Evolutionary conservation across 352 stramenopile species (phyloP).

Genomic region (Pythium dissotocum): DNA sequence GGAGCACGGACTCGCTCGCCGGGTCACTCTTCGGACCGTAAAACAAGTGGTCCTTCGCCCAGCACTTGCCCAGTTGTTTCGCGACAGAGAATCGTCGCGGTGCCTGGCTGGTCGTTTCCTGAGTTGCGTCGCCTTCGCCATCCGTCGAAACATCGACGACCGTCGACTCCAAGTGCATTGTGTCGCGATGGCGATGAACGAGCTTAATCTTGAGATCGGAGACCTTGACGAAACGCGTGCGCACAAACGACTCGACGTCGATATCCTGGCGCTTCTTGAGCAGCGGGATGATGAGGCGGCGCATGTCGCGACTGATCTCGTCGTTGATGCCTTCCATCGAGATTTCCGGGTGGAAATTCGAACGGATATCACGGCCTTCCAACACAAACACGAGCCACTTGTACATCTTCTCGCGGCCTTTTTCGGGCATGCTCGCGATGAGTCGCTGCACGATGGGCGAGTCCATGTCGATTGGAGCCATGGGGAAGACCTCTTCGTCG

Average conservation of each 20-base stretch:
- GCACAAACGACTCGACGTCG: conserved; percentile 61
- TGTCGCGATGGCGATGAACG: conserved; percentile 60
- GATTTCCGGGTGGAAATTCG: conserved; percentile 71
- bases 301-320: conserved; percentile 61
- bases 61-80: conserved; percentile 33
- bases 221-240: conserved; percentile 62
- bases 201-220: conserved; percentile 71
- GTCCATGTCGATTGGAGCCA: conserved; percentile 73
- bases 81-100: background rate
- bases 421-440: conserved; percentile 65
- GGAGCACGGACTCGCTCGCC: conserved; percentile 59
- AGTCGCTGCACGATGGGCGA: conserved; percentile 70
- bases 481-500: conserved; percentile 65
- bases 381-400: conserved; percentile 78
- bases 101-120: conserved; percentile 17
- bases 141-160: conserved; percentile 12
- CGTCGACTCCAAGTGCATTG: conserved; percentile 49
- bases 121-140: conserved; percentile 14
- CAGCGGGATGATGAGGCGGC: conserved; percentile 67
- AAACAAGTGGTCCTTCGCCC: conserved; percentile 63
- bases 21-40: conserved; percentile 67
- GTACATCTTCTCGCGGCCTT: conserved; percentile 59
- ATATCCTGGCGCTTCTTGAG: conserved; percentile 72
- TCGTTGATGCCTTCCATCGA: conserved; percentile 72
- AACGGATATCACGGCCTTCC: conserved; percentile 67